Evolutionary conservation across 2,329 filamentous ascomycete genomes (phyloP), one percentile per base, ranked within the genome.

Genomic region (Rhexocercosporidium sp.): DNA sequence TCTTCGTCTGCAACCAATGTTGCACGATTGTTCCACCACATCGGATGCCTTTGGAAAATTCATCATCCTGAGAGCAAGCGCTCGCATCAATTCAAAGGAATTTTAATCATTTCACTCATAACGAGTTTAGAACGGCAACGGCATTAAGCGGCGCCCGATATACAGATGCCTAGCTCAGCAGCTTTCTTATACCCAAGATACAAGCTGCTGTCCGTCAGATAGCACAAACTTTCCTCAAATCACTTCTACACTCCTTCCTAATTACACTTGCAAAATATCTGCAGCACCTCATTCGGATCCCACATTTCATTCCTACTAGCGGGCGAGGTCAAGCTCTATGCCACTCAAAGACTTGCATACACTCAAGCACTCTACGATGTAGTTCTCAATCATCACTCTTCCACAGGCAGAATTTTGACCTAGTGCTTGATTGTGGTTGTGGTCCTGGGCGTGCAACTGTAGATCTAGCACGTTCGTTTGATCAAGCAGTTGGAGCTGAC

Each of bases 361-460:
- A 41, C 70, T 1, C 54, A 67, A 18, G 49, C 60, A 5, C 34
- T 77, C 6, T 71, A 75, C 46, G 39, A 74, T 2, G 61, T 68
- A 12, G 64, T 76, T 31, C 47, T 76, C 3, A 31, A 62, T 8
- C 70, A 75, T 18, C 76, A 78, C 51, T 46, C 63, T 11, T 39
- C 62, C 16, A 71, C 68, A 2, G 70, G 71, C 46, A 71, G 76
- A 44, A 70, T 56, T 62, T 72, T 62, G 49, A 71, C 53, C 22
- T 72, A 25, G 49, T 76, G 1, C 66, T 78, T 11, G 77, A 78
- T 62, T 68, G 73, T 41, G 77, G 77, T 8, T 78, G 75, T 66
- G 77, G 76, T 1, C 75, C 76, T 11, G 77, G 76, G 7, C 72
- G 72, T 27, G 75, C 73, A 12, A 78, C 75, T 2, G 66, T 74